phyloP scores from a whole-genome alignment of 2,329 filamentous ascomycete genomes.

The Chaetomiaceae sp. region DNA sequence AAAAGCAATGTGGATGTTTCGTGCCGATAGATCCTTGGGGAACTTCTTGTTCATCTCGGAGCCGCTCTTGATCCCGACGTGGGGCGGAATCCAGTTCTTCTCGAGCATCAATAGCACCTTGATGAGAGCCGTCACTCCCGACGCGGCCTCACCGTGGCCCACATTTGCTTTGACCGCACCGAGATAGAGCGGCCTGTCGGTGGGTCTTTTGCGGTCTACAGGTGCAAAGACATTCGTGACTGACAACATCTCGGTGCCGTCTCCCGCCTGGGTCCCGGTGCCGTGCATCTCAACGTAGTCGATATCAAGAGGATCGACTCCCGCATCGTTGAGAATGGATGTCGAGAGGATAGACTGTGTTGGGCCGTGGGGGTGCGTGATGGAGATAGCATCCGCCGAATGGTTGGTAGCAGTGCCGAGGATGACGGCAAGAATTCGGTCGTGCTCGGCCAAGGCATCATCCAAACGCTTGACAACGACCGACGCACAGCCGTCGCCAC shows the following conservation, averaged over 20 bases:
- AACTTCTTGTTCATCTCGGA: constrained; percentile 55
- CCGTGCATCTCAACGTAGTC: constrained; percentile 88
- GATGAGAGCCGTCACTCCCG: constrained; percentile 57
- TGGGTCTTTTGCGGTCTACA: constrained; percentile 41
- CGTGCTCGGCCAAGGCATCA: constrained; percentile 71
- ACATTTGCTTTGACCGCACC: constrained; percentile 63
- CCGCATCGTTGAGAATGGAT: constrained; percentile 65
- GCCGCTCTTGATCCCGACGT: constrained; percentile 60
- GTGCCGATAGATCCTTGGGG: constrained; percentile 51
- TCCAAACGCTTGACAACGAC: constrained; percentile 75
- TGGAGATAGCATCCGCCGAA: constrained; percentile 74
- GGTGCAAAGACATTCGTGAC: constrained; percentile 57
- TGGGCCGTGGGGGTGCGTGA: constrained; percentile 76
- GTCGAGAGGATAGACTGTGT: constrained; percentile 70
- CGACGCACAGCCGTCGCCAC: constrained; percentile 69
- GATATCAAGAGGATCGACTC: constrained; percentile 70
- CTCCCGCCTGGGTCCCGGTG: constrained; percentile 81
- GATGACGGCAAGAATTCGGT: constrained; percentile 73
- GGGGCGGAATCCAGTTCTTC: constrained; percentile 59
- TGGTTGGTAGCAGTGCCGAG: constrained; percentile 74
- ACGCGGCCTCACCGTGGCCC: constrained; percentile 59
- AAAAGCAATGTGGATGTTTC: constrained; percentile 56
- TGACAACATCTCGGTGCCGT: constrained; percentile 76
- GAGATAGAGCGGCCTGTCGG: constrained; percentile 53
- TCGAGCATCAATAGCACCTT: constrained; percentile 64